Base-by-base conservation (phyloP, 208 protist genomes). In the Trypanosoma avium region DNA sequence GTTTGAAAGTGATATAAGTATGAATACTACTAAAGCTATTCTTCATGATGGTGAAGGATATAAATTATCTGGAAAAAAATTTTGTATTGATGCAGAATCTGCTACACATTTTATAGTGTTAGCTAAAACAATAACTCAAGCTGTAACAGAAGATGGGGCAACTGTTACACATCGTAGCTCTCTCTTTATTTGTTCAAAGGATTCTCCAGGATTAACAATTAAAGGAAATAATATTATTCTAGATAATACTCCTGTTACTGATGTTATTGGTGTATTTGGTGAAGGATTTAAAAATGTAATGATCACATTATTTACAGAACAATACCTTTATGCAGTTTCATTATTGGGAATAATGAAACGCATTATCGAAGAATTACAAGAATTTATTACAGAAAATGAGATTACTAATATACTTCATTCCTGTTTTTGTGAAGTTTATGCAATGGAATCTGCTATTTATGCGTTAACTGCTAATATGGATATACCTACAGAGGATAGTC, bases 401-500 rank as follows among this genome's bases (percentile, higher is more conserved):
- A 71, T 79, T 26, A 50, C 70, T 19, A 64, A 77, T 62, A 75
- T 74, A 30, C 71, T 89, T 53, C 61, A 71, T 22, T 95, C 82
- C 3, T 86, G 81, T 50, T 75, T 75, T 29, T 90, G 77, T 58
- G 76, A 63, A 50, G 84, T 95, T 57, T 95, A 93, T 61, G 84
- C 80, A 15, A 91, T 95, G 84, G 86, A 95, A 71, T 88, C 86
- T 3, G 67, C 72, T 6, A 58, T 95, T 26, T 93, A 95, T 61
- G 90, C 90, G 5, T 66, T 95, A 27, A 86, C 81, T 15, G 90
- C 90, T 33, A 92, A 90, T 60, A 76, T 92, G 48, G 90, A 95
- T 62, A 61, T 77, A 7, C 82, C 81, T 8, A 85, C 78, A 8
- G 81, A 90, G 42, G 90, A 95, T 53, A 93, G 86, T 58, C 72